Conservation (phyloP, 257 asterid genomes). For the Solanum infundibuliforme region DNA sequence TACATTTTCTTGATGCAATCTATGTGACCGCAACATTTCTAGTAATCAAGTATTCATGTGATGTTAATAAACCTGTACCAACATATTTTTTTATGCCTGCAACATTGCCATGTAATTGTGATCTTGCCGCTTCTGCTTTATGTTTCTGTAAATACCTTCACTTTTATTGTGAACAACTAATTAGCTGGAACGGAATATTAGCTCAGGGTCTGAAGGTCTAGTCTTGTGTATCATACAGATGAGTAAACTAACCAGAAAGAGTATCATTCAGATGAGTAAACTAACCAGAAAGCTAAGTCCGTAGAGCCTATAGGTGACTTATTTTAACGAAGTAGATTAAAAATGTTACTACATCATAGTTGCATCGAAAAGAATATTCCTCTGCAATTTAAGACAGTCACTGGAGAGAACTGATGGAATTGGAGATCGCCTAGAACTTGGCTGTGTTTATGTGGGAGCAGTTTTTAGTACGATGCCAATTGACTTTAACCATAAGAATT, state of each 20-base stretch:
- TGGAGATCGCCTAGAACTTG: not conserved
- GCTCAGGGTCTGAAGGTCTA: not conserved
- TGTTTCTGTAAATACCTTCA: not conserved
- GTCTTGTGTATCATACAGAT: not conserved
- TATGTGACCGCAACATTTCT: not conserved
- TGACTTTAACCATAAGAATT: not conserved
- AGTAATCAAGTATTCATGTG: not conserved
- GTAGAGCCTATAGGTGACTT: not conserved
- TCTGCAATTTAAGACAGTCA: not conserved
- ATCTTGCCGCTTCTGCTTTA: not conserved
- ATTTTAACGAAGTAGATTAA: not conserved
- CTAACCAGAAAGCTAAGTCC: not conserved
- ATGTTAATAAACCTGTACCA: not conserved
- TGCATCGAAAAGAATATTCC: not conserved
- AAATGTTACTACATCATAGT: not conserved
- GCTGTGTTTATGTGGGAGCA: not conserved
- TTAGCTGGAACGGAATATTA: not conserved
- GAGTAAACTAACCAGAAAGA: not conserved
- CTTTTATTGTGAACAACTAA: not conserved
- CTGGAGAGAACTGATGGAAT: not conserved
- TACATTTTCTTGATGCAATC: not conserved
- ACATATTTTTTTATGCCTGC: not conserved
- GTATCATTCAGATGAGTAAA: too few species aligned
- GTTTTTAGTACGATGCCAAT: not conserved
- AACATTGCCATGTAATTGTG: not conserved